phyloP scores from a whole-genome alignment of 345 rosid species.

The Hibiscus mutabilis region DNA sequence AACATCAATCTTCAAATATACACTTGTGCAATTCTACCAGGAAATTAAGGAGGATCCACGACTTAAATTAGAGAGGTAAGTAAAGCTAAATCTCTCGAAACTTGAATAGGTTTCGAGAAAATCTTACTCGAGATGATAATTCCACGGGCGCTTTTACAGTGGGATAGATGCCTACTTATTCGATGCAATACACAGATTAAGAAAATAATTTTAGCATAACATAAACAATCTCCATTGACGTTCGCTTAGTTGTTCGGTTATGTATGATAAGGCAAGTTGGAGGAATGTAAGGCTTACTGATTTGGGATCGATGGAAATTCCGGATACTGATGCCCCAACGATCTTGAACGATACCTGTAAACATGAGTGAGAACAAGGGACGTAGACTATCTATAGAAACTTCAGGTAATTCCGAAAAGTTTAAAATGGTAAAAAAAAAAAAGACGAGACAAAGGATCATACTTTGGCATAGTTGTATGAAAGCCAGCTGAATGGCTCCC shows the following conservation, averaged over 20 bases:
- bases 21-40: no score
- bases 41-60: neutral
- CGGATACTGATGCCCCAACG: constrained; percentile 66
- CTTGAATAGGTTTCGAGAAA: neutral
- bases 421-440: constrained; percentile 1
- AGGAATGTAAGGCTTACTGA: constrained; percentile 45
- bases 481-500: constrained; percentile 94
- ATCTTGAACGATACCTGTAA: constrained; percentile 80
- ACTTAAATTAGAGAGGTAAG: neutral
- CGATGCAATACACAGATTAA: neutral
- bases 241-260: neutral
- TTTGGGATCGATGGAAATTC: constrained; percentile 82
- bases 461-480: constrained; percentile 89
- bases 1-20: neutral
- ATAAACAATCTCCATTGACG: neutral
- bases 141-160: constrained; percentile 79
- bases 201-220: neutral
- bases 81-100: neutral
- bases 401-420: constrained; percentile 1
- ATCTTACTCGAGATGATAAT: constrained; percentile 63
- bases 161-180: constrained; percentile 79
- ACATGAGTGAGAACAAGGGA: constrained; percentile 2
- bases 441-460: constrained; percentile 16
- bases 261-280: neutral
- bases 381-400: neutral